A percentile compares a stretch with the other conserved stretches of the same genome.
Conservation (phyloP, 495 filamentous ascomycete species). For the Darksidea phi region DNA sequence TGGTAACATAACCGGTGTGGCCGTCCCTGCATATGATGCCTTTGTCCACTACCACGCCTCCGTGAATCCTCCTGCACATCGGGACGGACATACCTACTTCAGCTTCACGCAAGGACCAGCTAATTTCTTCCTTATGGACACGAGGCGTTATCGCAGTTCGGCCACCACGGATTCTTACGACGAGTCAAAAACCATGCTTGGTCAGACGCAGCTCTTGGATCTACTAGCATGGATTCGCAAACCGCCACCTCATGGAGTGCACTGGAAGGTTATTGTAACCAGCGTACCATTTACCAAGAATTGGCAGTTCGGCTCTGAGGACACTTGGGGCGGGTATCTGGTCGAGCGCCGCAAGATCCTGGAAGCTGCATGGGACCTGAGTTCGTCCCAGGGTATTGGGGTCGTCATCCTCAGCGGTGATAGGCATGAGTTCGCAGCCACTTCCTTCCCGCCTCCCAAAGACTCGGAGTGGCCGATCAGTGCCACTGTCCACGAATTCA, state of each 20-base stretch:
- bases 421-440: constrained; percentile 92
- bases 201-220: constrained; percentile 70
- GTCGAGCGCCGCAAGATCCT: constrained; percentile 74
- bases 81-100: constrained; percentile 70
- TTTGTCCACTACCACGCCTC: constrained; percentile 81
- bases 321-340: constrained; percentile 93
- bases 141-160: constrained; percentile 76
- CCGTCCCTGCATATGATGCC: constrained; percentile 74
- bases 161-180: constrained; percentile 46
- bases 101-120: constrained; percentile 85
- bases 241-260: constrained; percentile 69
- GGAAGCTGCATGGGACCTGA: constrained; percentile 85
- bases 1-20: constrained; percentile 68
- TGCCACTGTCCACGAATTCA: constrained; percentile 79
- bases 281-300: constrained; percentile 96
- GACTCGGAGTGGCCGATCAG: constrained; percentile 54
- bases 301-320: constrained; percentile 76
- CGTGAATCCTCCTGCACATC: constrained; percentile 71
- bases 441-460: constrained; percentile 73
- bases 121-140: constrained; percentile 92
- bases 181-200: constrained; percentile 79
- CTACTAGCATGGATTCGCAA: constrained; percentile 72
- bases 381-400: constrained; percentile 64
- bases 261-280: constrained; percentile 89
- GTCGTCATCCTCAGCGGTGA: constrained; percentile 87